phyloP scores from a whole-genome alignment of 495 filamentous ascomycete species.

The Penicillium diatomitis region DNA sequence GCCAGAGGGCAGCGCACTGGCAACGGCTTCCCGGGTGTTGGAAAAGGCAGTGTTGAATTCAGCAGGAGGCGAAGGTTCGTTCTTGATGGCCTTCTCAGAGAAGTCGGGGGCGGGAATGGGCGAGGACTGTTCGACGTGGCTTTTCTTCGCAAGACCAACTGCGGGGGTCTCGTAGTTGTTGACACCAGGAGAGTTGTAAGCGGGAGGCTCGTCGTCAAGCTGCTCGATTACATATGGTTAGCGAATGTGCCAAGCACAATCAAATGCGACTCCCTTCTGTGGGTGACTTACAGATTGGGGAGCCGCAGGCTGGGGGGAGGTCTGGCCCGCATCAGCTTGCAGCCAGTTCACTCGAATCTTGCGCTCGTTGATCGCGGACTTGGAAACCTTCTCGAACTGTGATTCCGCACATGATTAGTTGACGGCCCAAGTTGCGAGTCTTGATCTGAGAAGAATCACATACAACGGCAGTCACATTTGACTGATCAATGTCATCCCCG shows the following conservation, averaged over 20 bases:
- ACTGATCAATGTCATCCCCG: slow-evolving; percentile 64
- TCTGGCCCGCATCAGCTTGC: slow-evolving; percentile 42
- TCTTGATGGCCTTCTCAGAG: slow-evolving; percentile 29
- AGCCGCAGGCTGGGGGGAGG: slow-evolving; percentile 20
- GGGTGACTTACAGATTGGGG: slow-evolving; percentile 38
- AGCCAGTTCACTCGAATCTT: slow-evolving; percentile 93
- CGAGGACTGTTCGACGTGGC: slow-evolving; percentile 20
- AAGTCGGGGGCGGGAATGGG: slow-evolving; percentile 35
- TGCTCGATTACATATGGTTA: slow-evolving; percentile 6
- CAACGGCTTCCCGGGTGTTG: slow-evolving; percentile 32
- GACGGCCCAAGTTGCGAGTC: neutral
- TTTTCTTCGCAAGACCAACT: slow-evolving; percentile 28
- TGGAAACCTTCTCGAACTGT: slow-evolving; percentile 64
- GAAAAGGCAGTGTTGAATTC: slow-evolving; percentile 8
- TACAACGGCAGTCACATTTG: slow-evolving; percentile 72
- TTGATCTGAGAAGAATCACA: slow-evolving; percentile 16
- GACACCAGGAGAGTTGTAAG: slow-evolving; percentile 48
- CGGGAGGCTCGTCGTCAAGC: slow-evolving; percentile 41
- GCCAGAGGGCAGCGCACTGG: slow-evolving; percentile 37
- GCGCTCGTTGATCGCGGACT: slow-evolving; percentile 72
- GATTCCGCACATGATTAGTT: slow-evolving; percentile 8
- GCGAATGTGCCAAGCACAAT: neutral
- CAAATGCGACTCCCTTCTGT: neutral
- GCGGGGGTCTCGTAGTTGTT: slow-evolving; percentile 43
- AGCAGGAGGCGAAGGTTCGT: slow-evolving; percentile 25